These are phyloP conservation scores for Wickerhamiella vanderwaltii DNA, from an alignment of 805 yeast genomes.

Conservation along the genomic window DNA sequence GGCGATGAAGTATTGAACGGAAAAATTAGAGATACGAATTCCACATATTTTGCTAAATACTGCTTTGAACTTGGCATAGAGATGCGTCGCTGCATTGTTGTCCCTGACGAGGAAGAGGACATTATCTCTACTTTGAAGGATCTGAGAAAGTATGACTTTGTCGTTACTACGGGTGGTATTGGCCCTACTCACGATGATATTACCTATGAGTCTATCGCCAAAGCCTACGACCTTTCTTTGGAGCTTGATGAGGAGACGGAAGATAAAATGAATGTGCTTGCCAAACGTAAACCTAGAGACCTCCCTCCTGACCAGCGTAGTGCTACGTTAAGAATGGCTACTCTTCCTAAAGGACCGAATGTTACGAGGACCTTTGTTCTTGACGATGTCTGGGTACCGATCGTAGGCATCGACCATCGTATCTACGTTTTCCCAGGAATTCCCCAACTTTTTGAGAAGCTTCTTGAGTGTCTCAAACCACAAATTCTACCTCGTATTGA, in stretches of 20 bases:
- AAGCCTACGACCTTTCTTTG: conserved; percentile 43
- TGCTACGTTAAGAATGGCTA: conserved; percentile 72
- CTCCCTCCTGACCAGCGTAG: conserved; percentile 32
- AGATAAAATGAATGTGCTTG: conserved; percentile 40
- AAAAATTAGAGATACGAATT: conserved; percentile 69
- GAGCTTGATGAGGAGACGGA: conserved; percentile 46
- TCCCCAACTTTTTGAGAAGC: conserved; percentile 53
- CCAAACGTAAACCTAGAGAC: conserved; percentile 20
- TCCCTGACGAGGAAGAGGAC: conserved; percentile 64
- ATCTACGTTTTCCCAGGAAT: conserved; percentile 75
- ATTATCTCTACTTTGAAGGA: conserved; percentile 41
- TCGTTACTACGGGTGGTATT: conserved; percentile 61
- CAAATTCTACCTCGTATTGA: conserved; percentile 30
- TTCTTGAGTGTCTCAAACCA: conserved; percentile 38
- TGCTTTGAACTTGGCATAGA: conserved; percentile 61
- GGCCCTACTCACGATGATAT: conserved; percentile 91
- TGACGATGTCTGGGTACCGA: conserved; percentile 70
- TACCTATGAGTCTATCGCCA: conserved; percentile 65
- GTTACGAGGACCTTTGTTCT: conserved; percentile 30
- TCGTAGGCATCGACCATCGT: conserved; percentile 52
- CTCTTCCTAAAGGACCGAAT: conserved; percentile 42
- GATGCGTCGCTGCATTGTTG: conserved; percentile 51
- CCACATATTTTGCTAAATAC: conserved; percentile 53
- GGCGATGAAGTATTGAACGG: conserved; percentile 88
- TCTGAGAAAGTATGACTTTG: conserved; percentile 49